phyloP scores from a whole-genome alignment of 768 basidiomycete genomes.

The Tephrocybe sp. region DNA sequence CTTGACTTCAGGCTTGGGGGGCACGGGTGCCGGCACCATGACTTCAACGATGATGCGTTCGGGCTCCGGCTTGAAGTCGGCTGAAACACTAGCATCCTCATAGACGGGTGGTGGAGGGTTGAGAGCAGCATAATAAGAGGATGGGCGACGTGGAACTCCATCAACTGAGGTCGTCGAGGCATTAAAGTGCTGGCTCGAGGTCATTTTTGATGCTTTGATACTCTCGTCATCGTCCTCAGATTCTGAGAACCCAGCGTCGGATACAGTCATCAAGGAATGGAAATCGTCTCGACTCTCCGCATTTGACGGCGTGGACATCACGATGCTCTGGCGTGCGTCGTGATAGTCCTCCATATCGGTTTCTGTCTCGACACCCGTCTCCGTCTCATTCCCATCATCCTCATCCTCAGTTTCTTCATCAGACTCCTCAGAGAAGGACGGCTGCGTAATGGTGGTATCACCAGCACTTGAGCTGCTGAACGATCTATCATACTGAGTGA shows the following conservation, averaged over 20 bases:
- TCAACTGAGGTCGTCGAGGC: conserved; percentile 28
- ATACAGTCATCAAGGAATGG: conserved; percentile 71
- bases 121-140: conserved; percentile 31
- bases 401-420: conserved; percentile 19
- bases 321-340: conserved; percentile 73
- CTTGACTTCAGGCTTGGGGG: conserved; percentile 61
- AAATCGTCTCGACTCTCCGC: conserved; percentile 65
- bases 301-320: conserved; percentile 57
- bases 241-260: conserved; percentile 65
- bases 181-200: conserved; percentile 24
- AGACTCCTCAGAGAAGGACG: conserved; percentile 31
- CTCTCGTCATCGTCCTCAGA: conserved; percentile 66
- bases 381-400: conserved; percentile 59
- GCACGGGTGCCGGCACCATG: conserved; percentile 25
- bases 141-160: conserved; percentile 25
- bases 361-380: conserved; percentile 67
- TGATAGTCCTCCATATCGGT: conserved; percentile 70
- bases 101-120: conserved; percentile 38
- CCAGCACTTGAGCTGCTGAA: conserved; percentile 27
- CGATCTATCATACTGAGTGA: conserved; percentile 45
- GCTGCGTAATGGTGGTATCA: conserved; percentile 40
- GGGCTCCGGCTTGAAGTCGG: conserved; percentile 35
- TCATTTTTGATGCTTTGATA: conserved; percentile 61
- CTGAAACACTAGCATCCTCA: conserved; percentile 45
- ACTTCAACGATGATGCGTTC: conserved; percentile 29